Conservation (phyloP, 345 rosid genomes). For the Diplotaxis tenuifolia region DNA sequence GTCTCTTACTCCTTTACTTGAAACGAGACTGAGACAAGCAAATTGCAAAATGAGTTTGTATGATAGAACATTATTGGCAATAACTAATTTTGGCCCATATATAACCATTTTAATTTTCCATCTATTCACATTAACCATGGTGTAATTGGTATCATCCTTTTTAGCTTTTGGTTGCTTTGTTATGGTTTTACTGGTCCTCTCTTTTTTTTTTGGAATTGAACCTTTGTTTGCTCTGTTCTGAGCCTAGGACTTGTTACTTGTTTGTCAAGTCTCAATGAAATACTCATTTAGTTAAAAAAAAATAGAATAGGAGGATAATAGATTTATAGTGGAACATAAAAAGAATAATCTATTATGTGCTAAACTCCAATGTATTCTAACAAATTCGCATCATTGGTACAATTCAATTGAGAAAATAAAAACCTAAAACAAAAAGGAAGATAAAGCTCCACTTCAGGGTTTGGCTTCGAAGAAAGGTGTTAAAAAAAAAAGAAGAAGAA, state of each 20-base stretch:
- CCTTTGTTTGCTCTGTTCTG: background rate
- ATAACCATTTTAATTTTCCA: constrained; percentile 16
- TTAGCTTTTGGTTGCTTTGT: background rate
- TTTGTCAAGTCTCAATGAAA: background rate
- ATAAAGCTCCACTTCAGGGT: constrained; percentile 19
- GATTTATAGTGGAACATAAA: background rate
- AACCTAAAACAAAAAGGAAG: background rate
- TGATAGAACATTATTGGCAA: background rate
- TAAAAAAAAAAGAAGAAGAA: too few species aligned
- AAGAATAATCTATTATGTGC: background rate
- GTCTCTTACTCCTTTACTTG: constrained; percentile 27
- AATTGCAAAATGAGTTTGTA: constrained; percentile 6
- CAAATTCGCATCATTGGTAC: background rate
- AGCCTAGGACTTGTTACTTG: background rate
- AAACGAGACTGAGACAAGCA: constrained; percentile 30
- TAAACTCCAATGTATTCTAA: constrained; percentile 8
- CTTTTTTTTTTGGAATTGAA: background rate
- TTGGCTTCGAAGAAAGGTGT: constrained; percentile 30
- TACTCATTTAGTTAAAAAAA: background rate
- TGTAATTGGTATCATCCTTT: background rate
- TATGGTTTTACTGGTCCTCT: background rate
- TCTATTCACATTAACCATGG: background rate
- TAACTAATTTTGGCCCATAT: constrained; percentile 3
- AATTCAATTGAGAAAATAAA: background rate
- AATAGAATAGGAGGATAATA: background rate